Evolutionary conservation across 805 yeast species (phyloP), one percentile per base, ranked within the genome.

Genomic region (Barnettozyma pratensis): DNA sequence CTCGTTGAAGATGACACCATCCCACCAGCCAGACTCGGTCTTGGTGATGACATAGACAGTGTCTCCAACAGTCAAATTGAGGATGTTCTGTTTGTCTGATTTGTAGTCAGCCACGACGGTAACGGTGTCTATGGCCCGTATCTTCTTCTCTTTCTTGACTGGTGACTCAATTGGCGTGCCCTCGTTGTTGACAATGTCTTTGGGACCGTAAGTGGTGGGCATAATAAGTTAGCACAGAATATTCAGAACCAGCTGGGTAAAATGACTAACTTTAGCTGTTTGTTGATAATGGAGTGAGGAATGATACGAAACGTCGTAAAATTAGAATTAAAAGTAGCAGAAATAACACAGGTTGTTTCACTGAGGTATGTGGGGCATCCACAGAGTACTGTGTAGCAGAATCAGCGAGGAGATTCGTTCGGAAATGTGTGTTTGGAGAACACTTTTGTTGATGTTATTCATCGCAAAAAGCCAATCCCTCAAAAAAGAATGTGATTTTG

Each of bases 1-100:
- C 8, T 54, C 52, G 50, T 57, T 47, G 49, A 57, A 44, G 36
- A 70, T 54, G 14, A 84, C 72, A 9, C 96, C 96, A 63, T 89
- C 96, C 94, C 95, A 87, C 96, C 96, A 89, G 3, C 89, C 87
- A 3, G 80, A 63, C 37, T 75, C 77, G 12, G 79, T 71, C 51
- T 84, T 85, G 12, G 74, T 62, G n/a, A 87, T 61, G 11, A 89
- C 94, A 55, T 83, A 77, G 1, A 89, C 68, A 4, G 85, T 73
- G 54, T 86, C 95, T 19, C 90, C 92, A n/a, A 75, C 68, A 46
- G 65, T 66, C 25, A 85, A 65, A 26, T 76, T 74, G 38, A 85
- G 66, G 41, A 79, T 74, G 39, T 76, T 73, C 1, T 79, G 69
- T 47, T 73, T 75, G 3, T 77, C 77, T 5, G 79, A 75, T 19